These are phyloP conservation scores for Termitomyces sp. DNA, from an alignment of 768 basidiomycete genomes.

Conservation along the genomic window DNA sequence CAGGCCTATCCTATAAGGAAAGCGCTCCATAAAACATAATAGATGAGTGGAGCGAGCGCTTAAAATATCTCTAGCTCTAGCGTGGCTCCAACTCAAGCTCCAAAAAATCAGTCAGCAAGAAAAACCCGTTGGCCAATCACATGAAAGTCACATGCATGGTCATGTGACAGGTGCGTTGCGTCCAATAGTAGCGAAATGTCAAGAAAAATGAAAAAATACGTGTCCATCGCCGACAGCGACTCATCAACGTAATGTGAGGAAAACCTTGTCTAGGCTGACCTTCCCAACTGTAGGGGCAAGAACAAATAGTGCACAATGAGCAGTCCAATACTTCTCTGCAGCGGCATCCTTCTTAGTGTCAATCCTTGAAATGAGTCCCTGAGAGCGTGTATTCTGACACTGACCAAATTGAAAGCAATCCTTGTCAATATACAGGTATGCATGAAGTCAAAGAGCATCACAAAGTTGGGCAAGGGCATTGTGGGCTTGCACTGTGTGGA, in stretches of 20 bases:
- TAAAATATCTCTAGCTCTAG: too few species aligned
- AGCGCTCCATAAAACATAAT: too few species aligned
- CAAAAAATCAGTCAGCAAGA: too few species aligned
- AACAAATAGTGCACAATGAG: slow-evolving; percentile 1
- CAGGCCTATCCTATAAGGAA: too few species aligned
- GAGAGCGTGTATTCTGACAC: slow-evolving; percentile 14
- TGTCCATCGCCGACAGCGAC: too few species aligned
- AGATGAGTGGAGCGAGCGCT: too few species aligned
- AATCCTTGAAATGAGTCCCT: slow-evolving; percentile 4
- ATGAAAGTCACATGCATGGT: too few species aligned
- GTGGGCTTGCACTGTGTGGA: slow-evolving; percentile 14
- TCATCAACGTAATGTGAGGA: slow-evolving; percentile 8
- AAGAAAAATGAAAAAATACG: too few species aligned
- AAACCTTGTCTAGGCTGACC: slow-evolving; percentile 7
- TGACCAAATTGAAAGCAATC: slow-evolving; percentile 15
- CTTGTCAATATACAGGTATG: slow-evolving; percentile 14
- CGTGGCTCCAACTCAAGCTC: too few species aligned
- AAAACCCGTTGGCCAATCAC: too few species aligned
- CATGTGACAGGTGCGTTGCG: too few species aligned
- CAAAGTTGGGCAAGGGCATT: slow-evolving; percentile 15
- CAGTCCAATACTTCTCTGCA: slow-evolving; percentile 10
- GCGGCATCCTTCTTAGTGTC: slow-evolving; percentile 9
- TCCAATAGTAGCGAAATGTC: too few species aligned
- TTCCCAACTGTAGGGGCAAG: slow-evolving; percentile 5
- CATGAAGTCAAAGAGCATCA: slow-evolving; percentile 11